These are phyloP conservation scores for Erodium chrysanthum DNA, from an alignment of 441 rosid genomes.

Conservation along the genomic window DNA sequence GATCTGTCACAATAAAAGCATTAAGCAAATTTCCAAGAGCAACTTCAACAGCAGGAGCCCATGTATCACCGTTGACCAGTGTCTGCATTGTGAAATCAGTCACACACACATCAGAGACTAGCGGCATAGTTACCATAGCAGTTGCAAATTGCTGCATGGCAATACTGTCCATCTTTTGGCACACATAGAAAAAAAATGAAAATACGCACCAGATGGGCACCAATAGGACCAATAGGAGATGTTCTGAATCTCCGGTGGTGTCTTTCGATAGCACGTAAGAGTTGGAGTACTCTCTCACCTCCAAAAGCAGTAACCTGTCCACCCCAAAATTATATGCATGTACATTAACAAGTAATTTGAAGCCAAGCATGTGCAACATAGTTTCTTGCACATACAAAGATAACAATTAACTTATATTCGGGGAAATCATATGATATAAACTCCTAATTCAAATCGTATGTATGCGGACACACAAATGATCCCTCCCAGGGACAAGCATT, in stretches of 20 bases:
- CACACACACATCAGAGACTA: constrained; percentile 9
- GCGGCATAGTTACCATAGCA: neutral
- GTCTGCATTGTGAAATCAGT: constrained; percentile 37
- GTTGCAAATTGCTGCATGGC: constrained; percentile 1
- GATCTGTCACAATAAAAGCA: constrained; percentile 90
- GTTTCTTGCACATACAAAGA: constrained; percentile 5
- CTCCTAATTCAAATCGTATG: neutral
- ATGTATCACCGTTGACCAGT: constrained; percentile 58
- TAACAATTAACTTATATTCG: neutral
- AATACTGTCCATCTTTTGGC: neutral
- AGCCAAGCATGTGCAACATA: constrained; percentile 6
- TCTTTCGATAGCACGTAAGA: constrained; percentile 67
- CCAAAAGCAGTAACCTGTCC: constrained; percentile 94
- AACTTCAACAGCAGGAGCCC: constrained; percentile 91
- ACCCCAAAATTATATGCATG: neutral
- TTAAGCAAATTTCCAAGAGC: constrained; percentile 79
- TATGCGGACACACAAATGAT: constrained; percentile 5
- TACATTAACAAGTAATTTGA: neutral
- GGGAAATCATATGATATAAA: neutral
- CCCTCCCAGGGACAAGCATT: neutral
- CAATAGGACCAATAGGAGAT: constrained; percentile 97
- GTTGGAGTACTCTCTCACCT: constrained; percentile 75
- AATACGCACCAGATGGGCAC: constrained; percentile 75
- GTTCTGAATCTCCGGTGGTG: constrained; percentile 42
- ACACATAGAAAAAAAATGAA: constrained; percentile 1